Percentiles rank a stretch among this genome's conserved stretches.
Evolutionary conservation across 179 eudicot genomes (phyloP).

Genomic region (Carnegiea gigantea): DNA sequence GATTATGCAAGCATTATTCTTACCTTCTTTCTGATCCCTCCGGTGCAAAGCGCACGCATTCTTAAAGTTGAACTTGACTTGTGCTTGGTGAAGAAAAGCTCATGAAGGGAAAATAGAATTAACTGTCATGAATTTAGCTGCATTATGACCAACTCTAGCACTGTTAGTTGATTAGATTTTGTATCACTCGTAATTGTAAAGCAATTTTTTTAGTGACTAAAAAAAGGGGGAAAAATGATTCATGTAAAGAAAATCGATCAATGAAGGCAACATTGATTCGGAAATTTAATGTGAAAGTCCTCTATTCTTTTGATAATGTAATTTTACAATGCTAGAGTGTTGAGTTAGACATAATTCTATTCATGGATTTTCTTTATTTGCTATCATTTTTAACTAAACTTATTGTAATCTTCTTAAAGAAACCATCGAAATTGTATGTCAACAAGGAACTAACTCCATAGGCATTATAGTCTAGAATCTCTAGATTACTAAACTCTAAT

Average conservation of each 20-base stretch:
- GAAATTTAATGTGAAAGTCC: neutral
- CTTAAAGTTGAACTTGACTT: neutral
- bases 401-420: no score
- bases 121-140: neutral
- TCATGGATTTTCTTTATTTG: neutral
- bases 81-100: neutral
- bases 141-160: conserved; percentile 7
- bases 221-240: neutral
- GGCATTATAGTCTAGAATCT: no score
- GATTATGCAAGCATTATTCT: neutral
- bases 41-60: neutral
- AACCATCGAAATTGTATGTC: no score
- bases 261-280: neutral
- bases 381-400: neutral
- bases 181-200: conserved; percentile 34
- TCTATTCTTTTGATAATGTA: neutral
- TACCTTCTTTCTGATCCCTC: neutral
- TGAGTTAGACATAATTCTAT: neutral
- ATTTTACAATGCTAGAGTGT: neutral
- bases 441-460: no score
- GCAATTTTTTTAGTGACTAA: conserved; percentile 18
- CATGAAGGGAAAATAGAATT: neutral
- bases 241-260: neutral
- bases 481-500: no score
- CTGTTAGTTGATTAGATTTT: conserved; percentile 8